Evolutionary conservation across 306 rosid species (phyloP), one percentile per base, ranked within the genome.

Genomic region (Arachis hypogaea): DNA sequence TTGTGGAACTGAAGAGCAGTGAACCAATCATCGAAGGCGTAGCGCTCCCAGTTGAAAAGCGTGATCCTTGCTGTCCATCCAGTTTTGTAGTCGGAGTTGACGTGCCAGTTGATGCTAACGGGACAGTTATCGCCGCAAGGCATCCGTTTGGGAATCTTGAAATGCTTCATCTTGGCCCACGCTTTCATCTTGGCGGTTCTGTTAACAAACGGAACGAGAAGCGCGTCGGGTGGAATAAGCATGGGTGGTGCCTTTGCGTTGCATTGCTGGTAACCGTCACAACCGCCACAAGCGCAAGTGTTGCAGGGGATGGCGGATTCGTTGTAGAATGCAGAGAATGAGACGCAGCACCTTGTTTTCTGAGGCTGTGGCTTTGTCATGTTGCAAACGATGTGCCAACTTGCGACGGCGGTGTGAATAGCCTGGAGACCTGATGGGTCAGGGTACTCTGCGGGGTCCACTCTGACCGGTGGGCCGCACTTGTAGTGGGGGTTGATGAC

Each of bases 1-100:
- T 82, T 69, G 63, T 33, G 38, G 38, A 93, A 71, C 68, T 85
- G 68, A 7, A 89, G 0, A 0, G 93, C 98, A 0, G 92, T 12
- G 77, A 87, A 93, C 98, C 97, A 93, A 56, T 93, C 93, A 2
- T 89, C 88, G 12, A 91, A 89, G 0, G 81, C 0, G 5, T 6
- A 46, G 0, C 72, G 57, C 1, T 62, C 79, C 98, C 98, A 93
- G 59, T 93, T 93, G 85, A 93, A 91, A 10, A 93, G 73, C 0
- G 98, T 91, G 11, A 93, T 82, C 77, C 96, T 86, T 0, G 98
- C 97, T 0, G 97, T 87, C 98, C 98, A 93, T 8, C 97, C 97
- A 0, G 56, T 75, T 38, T 58, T 70, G 64, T 81, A 81, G 38
- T 93, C 91, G 0, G 97, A 77, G 73, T 73, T 85, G 2, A 93